These are phyloP conservation scores for Phyllostachys edulis DNA, from an alignment of 176 grass and related monocot genomes.

Conservation along the genomic window DNA sequence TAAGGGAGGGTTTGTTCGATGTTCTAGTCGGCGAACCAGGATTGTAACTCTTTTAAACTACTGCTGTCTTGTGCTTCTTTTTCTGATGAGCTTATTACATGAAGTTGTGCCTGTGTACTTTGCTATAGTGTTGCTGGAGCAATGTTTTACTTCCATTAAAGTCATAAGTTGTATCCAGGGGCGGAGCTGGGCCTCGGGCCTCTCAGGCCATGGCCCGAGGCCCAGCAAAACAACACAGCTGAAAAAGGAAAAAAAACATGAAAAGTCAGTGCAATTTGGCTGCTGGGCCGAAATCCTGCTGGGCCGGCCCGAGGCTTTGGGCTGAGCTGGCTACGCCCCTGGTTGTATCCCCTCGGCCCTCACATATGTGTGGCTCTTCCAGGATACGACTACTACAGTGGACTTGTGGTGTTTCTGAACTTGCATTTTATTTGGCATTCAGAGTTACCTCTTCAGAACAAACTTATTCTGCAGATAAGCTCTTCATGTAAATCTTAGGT, in stretches of 20 bases:
- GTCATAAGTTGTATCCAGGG: not conserved
- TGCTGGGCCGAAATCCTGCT: too few species aligned
- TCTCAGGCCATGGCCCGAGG: too few species aligned
- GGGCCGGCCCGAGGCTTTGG: too few species aligned
- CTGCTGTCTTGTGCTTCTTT: not conserved
- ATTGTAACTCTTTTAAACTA: not conserved
- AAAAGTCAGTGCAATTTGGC: too few species aligned
- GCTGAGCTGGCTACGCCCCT: too few species aligned
- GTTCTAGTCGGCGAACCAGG: not conserved
- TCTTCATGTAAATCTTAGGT: not conserved
- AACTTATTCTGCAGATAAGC: not conserved
- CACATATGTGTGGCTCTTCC: not conserved
- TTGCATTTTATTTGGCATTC: not conserved
- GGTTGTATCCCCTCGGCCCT: too few species aligned
- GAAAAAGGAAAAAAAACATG: too few species aligned
- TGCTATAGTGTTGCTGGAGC: not conserved
- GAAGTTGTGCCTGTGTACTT: not conserved
- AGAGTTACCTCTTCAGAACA: not conserved
- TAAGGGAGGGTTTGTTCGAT: not conserved
- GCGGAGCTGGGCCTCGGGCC: too few species aligned
- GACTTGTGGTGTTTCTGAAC: not conserved
- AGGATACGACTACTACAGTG: not conserved
- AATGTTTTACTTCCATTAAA: not conserved
- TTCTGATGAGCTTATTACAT: not conserved
- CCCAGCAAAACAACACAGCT: too few species aligned